Evolutionary conservation across 495 filamentous ascomycete species (phyloP), one percentile per base, ranked within the genome.

Genomic region (Penicillium crystallinum): DNA sequence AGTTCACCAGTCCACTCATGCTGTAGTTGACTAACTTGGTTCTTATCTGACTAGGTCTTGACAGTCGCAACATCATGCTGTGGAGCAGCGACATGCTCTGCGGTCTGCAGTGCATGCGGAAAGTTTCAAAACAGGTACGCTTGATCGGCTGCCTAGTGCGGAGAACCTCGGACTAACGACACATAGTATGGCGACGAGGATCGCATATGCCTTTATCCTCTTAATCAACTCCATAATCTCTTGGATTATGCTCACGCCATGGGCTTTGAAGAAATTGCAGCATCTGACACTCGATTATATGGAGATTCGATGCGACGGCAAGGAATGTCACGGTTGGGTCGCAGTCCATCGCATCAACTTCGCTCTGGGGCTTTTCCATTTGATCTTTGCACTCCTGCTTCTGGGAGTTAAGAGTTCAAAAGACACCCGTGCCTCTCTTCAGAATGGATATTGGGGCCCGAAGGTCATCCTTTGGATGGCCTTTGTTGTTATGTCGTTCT

Each of bases 171-270:
- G 15, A 38, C 56, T 69, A 54, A 66, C 45, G 11, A 38, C 21
- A 41, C n/a, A 57, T 58, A 95, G 90, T 69, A 91, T 96, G 74
- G 91, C 91, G 31, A 98, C 93, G 63, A 86, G 93, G 74, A 96
- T 98, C 70, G 91, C 88, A 63, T 98, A 97, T 71, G 93, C 95
- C 58, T 82, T 97, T 65, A 87, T 98, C 61, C 89, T 98, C 48
- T 81, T 97, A 55, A 70, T 96, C 73, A 97, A 98, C 80, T 96
- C 91, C 40, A 95, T 97, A 54, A 66, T 95, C 40, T 92, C 95
- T 25, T 98, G 93, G 93, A 88, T 98, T 30, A 95, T 97, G 91
- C 91, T 97, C 78, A 97, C 93, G 8, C 90, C 90, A 53, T 98
- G 95, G 93, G 93, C 93, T 14, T 85, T 97, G 67, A 91, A 96